Conservation (phyloP, 805 yeast species). For the Cyberlindnera suaveolens region DNA sequence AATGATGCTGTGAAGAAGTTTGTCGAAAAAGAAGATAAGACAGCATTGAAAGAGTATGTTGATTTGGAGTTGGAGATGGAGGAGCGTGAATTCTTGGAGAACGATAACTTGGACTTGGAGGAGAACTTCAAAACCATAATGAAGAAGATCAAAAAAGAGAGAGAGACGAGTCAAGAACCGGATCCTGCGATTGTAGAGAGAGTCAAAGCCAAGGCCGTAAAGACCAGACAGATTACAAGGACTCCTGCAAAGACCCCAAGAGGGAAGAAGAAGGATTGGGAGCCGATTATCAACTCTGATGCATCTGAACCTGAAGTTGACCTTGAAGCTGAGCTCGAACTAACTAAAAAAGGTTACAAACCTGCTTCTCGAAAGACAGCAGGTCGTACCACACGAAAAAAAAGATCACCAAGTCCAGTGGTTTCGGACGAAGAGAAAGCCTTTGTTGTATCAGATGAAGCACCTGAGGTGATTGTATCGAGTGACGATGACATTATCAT, state of each 20-base stretch:
- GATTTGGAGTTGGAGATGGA: constrained; percentile 35
- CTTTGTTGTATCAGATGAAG: neutral
- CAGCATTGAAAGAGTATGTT: constrained; percentile 58
- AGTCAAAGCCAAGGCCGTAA: neutral
- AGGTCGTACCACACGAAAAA: neutral
- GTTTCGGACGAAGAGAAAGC: neutral
- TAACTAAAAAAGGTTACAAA: neutral
- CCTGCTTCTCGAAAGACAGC: neutral
- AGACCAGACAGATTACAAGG: neutral
- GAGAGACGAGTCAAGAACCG: constrained; percentile 5
- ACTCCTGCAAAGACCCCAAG: neutral
- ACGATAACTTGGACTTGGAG: constrained; percentile 34
- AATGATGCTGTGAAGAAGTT: constrained; percentile 64
- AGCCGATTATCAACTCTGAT: neutral
- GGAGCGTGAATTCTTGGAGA: constrained; percentile 23
- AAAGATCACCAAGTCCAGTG: constrained; percentile 1
- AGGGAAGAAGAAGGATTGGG: neutral
- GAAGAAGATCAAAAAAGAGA: constrained; percentile 33
- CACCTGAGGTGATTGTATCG: neutral
- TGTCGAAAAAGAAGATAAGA: constrained; percentile 79
- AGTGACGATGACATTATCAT: neutral
- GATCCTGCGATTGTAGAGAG: neutral
- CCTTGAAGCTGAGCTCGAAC: neutral
- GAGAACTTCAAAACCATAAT: constrained; percentile 40
- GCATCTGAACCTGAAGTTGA: no score